Percentiles rank a stretch among this genome's conserved stretches.
phyloP scores from a whole-genome alignment of 768 basidiomycete species.

The Cyathus striatus region DNA sequence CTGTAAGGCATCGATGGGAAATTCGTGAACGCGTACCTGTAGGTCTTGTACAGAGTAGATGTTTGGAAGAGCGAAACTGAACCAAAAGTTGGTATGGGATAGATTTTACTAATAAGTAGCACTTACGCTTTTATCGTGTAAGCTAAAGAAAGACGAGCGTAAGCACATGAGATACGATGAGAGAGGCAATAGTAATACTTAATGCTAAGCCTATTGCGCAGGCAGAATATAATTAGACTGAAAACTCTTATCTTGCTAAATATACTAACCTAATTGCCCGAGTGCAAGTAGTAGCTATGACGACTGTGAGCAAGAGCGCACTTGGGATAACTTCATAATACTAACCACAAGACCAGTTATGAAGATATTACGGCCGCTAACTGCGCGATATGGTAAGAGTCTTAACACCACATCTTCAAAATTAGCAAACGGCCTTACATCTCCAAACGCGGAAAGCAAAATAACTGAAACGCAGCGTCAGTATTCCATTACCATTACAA shows the following conservation, averaged over 20 bases:
- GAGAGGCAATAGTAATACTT: background rate
- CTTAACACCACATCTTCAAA: too few relatives aligned
- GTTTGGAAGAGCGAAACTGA: constrained; percentile 35
- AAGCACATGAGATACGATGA: too few relatives aligned
- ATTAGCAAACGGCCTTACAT: constrained; percentile 38
- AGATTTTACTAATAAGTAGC: background rate
- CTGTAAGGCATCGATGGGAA: background rate
- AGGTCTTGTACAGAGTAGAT: constrained; percentile 37
- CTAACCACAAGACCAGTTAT: constrained; percentile 52
- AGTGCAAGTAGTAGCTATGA: constrained; percentile 41
- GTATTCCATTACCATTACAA: constrained; percentile 4
- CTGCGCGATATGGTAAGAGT: constrained; percentile 28
- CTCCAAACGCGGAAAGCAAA: constrained; percentile 62
- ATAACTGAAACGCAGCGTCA: constrained; percentile 27
- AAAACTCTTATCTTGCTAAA: background rate
- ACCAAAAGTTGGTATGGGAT: constrained; percentile 1
- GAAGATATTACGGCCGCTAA: constrained; percentile 51
- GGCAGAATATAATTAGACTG: background rate
- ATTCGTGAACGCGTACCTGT: constrained; percentile 28
- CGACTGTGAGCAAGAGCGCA: background rate
- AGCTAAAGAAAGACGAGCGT: constrained; percentile 18
- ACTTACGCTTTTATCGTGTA: constrained; percentile 46
- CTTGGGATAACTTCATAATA: constrained; percentile 4
- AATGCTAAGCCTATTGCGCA: background rate
- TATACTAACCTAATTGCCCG: constrained; percentile 41